Conservation (phyloP, 2,329 filamentous ascomycete species). For the Bretziella fagacearum region DNA sequence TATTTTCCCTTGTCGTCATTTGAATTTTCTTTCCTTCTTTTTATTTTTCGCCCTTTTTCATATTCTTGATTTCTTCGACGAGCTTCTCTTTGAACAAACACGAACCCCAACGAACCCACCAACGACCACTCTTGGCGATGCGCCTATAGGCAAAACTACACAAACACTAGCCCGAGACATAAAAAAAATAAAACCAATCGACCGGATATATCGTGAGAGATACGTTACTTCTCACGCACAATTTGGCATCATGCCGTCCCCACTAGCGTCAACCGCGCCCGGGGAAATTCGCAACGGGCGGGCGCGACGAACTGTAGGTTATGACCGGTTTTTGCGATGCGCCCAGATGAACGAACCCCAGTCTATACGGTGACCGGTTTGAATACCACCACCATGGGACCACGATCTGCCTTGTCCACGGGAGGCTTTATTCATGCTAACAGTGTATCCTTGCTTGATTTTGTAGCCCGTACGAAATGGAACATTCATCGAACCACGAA, state of each 20-base stretch:
- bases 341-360: not conserved
- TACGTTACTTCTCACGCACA: not conserved
- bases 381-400: not conserved
- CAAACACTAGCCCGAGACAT: too few relatives aligned
- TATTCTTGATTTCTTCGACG: too few relatives aligned
- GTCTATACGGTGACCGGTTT: not conserved
- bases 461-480: constrained; percentile 61
- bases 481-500: constrained; percentile 72
- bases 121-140: too few relatives aligned
- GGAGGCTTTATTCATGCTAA: not conserved
- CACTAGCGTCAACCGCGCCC: not conserved
- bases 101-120: too few relatives aligned
- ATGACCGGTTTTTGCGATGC: not conserved
- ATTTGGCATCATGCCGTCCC: constrained; percentile 9
- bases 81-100: too few relatives aligned
- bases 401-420: too few relatives aligned
- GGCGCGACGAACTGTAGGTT: constrained; percentile 1
- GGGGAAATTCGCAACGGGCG: not conserved
- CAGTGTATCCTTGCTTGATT: not conserved
- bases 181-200: not conserved
- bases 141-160: too few relatives aligned
- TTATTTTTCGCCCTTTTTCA: too few relatives aligned
- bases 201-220: not conserved
- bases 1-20: too few relatives aligned
- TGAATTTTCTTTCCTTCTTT: too few relatives aligned